Evolutionary conservation across 495 filamentous ascomycete genomes (phyloP), one percentile per base, ranked within the genome.

Genomic region (Neurospora sp.): DNA sequence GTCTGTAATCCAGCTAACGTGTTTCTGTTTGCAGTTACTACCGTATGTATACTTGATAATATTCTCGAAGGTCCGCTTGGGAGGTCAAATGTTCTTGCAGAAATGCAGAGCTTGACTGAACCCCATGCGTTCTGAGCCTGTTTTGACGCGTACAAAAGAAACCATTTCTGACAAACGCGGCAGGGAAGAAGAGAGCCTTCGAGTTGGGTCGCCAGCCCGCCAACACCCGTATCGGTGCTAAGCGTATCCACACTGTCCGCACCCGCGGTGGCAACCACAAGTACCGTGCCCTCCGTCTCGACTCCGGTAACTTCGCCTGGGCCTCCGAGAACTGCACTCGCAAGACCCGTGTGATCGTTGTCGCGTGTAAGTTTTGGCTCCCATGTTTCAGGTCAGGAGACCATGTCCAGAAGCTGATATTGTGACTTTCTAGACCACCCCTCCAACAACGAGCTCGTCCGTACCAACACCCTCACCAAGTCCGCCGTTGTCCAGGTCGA

Each of bases 361-460:
- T 98, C 86, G 91, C 91, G 80, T 99, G 79, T 81, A 75, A 69
- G 79, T 79, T 37, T 46, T 48, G 8, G 3, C 20, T 59, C n/a
- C 9, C 46, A 6, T 71, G 1, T 66, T 22, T 10, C 14, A 27
- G 39, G 16, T 69, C 42, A 11, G 38, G 38, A 22, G 9, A 39
- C 10, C 31, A 39, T 12, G 27, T 66, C 35, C 27, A 66, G 14
- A 70, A 48, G 68, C 74, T 78, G 71, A 78, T 69, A 1, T 16
- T 27, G 12, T 27, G 22, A 6, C 48, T 14, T 59, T 14, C 11
- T 22, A 81, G 79, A 91, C 91, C 96, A 99, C 85, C 96, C 96
- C 70, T 98, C 96, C 83, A 99, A 99, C 93, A 99, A 99, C 91
- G 96, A 99, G 86, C 89, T 99, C 79, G 93, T 99, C 88, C 96